Evolutionary conservation across 2,329 filamentous ascomycete genomes (phyloP).

Genomic region (Aureobasidium subglaciale): DNA sequence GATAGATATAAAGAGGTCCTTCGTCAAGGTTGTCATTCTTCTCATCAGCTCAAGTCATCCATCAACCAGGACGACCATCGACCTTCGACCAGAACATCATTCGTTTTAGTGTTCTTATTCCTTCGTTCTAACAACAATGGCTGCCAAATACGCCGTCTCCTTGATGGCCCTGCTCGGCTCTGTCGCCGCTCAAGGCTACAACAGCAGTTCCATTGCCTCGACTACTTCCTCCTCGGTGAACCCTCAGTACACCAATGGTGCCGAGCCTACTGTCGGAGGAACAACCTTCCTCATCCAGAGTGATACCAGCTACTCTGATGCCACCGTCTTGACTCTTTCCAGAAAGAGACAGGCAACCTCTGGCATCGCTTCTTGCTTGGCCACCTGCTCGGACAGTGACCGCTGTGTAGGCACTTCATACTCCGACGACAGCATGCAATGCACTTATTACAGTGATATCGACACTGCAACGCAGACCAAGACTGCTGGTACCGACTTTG

Average conservation of each 20-base stretch:
- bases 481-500: not conserved
- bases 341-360: conserved; percentile 11
- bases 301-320: not conserved
- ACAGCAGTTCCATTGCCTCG: not conserved
- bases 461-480: not conserved
- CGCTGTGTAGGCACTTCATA: not conserved
- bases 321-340: not conserved
- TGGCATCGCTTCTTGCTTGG: not conserved
- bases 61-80: not conserved
- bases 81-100: not conserved
- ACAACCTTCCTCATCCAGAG: not conserved
- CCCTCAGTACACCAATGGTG: not conserved
- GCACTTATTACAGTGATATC: not conserved
- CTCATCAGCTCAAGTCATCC: conserved; percentile 7
- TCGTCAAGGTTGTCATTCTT: not conserved
- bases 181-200: not conserved
- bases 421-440: not conserved
- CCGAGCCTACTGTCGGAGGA: not conserved
- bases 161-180: conserved; percentile 10
- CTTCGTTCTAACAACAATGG: conserved; percentile 9
- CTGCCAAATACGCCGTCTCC: conserved; percentile 5
- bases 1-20: conserved; percentile 11
- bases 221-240: not conserved
- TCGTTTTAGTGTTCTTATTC: conserved; percentile 6
- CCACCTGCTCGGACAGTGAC: not conserved